A percentile compares a stretch with the other conserved stretches of the same genome.
Conservation (phyloP, 768 basidiomycete genomes). For the Clavulina sp. region DNA sequence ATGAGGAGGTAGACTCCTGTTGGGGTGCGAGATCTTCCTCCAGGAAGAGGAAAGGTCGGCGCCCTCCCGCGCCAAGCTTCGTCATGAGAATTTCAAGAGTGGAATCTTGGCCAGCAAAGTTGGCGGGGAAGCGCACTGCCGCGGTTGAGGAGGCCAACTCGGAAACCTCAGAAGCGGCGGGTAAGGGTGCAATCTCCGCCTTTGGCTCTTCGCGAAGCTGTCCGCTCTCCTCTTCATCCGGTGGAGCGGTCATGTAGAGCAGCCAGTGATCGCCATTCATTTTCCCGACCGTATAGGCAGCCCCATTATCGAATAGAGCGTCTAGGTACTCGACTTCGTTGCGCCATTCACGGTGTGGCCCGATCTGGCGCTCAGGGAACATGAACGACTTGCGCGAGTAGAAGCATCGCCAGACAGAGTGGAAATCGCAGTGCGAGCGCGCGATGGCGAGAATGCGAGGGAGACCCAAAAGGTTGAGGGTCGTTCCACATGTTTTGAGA, state of each 20-base stretch:
- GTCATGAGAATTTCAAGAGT: slow-evolving; percentile 99
- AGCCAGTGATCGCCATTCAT: slow-evolving; percentile 99
- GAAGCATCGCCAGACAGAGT: slow-evolving; percentile 75
- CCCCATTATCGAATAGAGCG: slow-evolving; percentile 68
- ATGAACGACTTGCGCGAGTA: slow-evolving; percentile 98
- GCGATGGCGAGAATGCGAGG: slow-evolving; percentile 93
- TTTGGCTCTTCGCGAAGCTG: not conserved
- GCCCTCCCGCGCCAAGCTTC: slow-evolving; percentile 56
- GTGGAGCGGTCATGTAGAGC: slow-evolving; percentile 70
- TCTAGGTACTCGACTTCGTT: slow-evolving; percentile 87
- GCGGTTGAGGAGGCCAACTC: slow-evolving; percentile 13
- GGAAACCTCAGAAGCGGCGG: slow-evolving; percentile 10
- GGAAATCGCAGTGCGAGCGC: slow-evolving; percentile 41
- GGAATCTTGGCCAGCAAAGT: slow-evolving; percentile 41
- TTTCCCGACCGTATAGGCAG: slow-evolving; percentile 93
- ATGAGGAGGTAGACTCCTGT: slow-evolving; percentile 15
- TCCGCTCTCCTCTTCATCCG: slow-evolving; percentile 14
- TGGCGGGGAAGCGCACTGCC: not conserved
- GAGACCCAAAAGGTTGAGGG: slow-evolving; percentile 87
- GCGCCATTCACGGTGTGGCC: slow-evolving; percentile 87
- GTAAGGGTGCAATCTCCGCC: slow-evolving; percentile 8
- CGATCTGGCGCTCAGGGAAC: slow-evolving; percentile 91
- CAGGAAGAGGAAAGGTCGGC: slow-evolving; percentile 56
- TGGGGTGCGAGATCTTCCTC: slow-evolving; percentile 6
- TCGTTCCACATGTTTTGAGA: slow-evolving; percentile 97